These are phyloP conservation scores for Rutidosis leptorrhynchoides DNA, from an alignment of 129 eudicot genomes.

Conservation along the genomic window DNA sequence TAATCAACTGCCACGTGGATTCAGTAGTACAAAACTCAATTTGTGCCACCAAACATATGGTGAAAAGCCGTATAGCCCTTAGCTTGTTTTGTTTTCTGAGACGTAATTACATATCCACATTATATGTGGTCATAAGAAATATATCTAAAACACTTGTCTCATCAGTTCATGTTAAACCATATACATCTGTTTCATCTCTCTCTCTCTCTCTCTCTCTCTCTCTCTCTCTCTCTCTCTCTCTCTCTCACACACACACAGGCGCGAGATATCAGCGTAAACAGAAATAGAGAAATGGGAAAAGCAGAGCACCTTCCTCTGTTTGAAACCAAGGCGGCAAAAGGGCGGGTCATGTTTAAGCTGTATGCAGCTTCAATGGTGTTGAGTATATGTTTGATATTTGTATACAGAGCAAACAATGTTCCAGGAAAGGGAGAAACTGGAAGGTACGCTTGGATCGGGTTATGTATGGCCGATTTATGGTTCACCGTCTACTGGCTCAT, in stretches of 20 bases:
- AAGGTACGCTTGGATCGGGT: slow-evolving; percentile 32
- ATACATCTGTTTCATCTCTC: background rate
- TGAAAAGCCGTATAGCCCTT: background rate
- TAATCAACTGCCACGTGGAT: background rate
- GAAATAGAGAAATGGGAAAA: slow-evolving; percentile 23
- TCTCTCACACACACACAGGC: background rate
- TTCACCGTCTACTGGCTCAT: slow-evolving; percentile 34
- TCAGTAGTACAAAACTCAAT: no score
- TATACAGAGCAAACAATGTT: slow-evolving; percentile 24
- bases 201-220: no score
- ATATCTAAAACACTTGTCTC: background rate
- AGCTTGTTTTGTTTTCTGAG: background rate
- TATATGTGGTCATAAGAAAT: background rate
- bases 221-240: background rate
- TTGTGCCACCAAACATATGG: no score
- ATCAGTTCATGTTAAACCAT: background rate
- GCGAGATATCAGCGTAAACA: background rate
- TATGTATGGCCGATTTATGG: slow-evolving; percentile 33
- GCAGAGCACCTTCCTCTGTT: slow-evolving; percentile 19
- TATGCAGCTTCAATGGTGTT: slow-evolving; percentile 24
- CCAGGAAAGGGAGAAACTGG: slow-evolving; percentile 23
- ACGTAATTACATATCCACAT: background rate
- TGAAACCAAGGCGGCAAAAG: slow-evolving; percentile 24
- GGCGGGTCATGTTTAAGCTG: slow-evolving; percentile 19
- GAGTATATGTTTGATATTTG: slow-evolving; percentile 15